Percentiles rank a stretch among this genome's conserved stretches.
Evolutionary conservation across 1,284 basidiomycete species (phyloP).

Genomic region (Heterobasidion occidentale): DNA sequence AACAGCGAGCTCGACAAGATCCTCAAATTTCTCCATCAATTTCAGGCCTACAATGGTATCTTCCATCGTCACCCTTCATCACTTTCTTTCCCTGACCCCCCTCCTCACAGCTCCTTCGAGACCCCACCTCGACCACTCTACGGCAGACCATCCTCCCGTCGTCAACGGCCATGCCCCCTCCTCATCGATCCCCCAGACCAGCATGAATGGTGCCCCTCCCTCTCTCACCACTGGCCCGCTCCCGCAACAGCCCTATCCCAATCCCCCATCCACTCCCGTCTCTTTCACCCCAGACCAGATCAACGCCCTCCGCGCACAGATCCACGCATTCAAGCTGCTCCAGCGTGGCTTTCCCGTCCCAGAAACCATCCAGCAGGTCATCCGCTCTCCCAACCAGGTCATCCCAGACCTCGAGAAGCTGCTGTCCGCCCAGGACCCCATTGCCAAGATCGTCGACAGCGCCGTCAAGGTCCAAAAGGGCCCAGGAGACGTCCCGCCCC

Average conservation of each 20-base stretch:
- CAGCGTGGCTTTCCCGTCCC: constrained; percentile 77
- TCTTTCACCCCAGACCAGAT: constrained; percentile 84
- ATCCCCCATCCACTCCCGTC: constrained; percentile 49
- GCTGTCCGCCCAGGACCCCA: constrained; percentile 50
- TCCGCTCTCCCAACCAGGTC: constrained; percentile 54
- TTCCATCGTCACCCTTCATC: background rate
- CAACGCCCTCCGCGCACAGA: constrained; percentile 79
- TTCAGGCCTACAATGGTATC: constrained; percentile 20
- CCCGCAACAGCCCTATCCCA: constrained; percentile 22
- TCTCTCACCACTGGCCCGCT: constrained; percentile 21
- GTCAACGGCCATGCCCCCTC: constrained; percentile 14
- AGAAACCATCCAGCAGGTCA: constrained; percentile 71
- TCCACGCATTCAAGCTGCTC: constrained; percentile 85
- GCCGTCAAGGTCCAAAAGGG: constrained; percentile 73
- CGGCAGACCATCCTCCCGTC: constrained; percentile 8
- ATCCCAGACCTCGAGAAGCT: constrained; percentile 59
- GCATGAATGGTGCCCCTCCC: constrained; percentile 22
- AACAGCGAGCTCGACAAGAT: constrained; percentile 26
- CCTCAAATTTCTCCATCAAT: constrained; percentile 18
- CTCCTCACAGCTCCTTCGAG: constrained; percentile 2
- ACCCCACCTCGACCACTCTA: constrained; percentile 5
- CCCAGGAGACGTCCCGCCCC: constrained; percentile 21
- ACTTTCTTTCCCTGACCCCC: background rate
- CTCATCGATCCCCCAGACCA: constrained; percentile 8
- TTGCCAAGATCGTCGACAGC: constrained; percentile 63